Conservation (phyloP, 2,329 filamentous ascomycete species). For the Fusarium siculi region DNA sequence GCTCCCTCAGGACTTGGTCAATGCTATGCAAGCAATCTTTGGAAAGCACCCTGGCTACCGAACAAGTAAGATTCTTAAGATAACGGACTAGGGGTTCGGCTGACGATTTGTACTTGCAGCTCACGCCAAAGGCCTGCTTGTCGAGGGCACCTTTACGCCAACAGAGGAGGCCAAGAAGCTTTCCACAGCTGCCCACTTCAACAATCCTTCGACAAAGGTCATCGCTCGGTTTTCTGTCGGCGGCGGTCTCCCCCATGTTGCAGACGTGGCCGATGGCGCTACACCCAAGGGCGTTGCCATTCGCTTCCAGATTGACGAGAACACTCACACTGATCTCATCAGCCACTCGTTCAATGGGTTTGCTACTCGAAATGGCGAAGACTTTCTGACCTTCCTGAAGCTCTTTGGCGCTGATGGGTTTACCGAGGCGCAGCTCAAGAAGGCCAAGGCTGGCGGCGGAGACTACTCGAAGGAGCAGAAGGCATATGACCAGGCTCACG, state of each 20-base stretch:
- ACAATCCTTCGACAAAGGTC: conserved; percentile 8
- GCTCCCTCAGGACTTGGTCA: conserved; percentile 14
- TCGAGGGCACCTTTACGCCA: conserved; percentile 17
- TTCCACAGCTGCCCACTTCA: conserved; percentile 21
- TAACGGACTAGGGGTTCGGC: fast-evolving
- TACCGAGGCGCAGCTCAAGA: background rate
- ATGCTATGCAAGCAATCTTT: conserved; percentile 24
- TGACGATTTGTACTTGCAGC: background rate
- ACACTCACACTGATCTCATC: conserved; percentile 22
- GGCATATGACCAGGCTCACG: background rate
- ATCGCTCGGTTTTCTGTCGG: conserved; percentile 26
- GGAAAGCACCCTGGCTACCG: conserved; percentile 26
- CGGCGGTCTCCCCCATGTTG: conserved; percentile 10
- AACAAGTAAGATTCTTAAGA: background rate
- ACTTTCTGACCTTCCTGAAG: conserved; percentile 17
- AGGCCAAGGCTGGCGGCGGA: background rate
- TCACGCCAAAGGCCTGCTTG: conserved; percentile 26
- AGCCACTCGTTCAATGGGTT: conserved; percentile 24
- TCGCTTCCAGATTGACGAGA: conserved; percentile 21
- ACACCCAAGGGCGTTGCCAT: conserved; percentile 25
- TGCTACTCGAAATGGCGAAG: conserved; percentile 6
- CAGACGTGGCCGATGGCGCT: conserved; percentile 9
- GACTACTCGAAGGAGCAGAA: conserved; percentile 7
- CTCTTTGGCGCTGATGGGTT: conserved; percentile 5
- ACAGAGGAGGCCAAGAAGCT: conserved; percentile 15